Conservation (phyloP, 352 stramenopile genomes). For the Ophiocytium majus region DNA sequence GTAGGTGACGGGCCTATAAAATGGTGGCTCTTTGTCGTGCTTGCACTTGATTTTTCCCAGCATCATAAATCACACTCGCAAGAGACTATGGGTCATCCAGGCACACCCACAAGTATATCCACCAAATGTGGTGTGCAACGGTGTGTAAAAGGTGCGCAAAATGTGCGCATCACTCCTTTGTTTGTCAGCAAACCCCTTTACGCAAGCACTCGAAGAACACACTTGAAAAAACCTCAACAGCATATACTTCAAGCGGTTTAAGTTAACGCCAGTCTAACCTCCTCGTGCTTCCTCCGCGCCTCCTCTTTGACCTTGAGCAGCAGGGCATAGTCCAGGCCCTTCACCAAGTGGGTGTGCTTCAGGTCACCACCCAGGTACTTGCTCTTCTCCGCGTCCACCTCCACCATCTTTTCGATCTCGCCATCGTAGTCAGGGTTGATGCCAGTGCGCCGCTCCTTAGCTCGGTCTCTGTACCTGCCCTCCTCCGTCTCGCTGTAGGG, state of each 20-base stretch:
- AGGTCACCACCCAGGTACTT: slow-evolving; percentile 75
- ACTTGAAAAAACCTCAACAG: not conserved
- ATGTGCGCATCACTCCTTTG: no score
- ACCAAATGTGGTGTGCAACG: no score
- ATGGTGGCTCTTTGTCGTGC: no score
- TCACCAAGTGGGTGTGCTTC: slow-evolving; percentile 78
- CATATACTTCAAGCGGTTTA: not conserved
- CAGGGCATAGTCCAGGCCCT: slow-evolving; percentile 78
- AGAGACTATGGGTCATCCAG: no score
- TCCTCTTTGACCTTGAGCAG: slow-evolving; percentile 75
- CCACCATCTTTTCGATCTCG: slow-evolving; percentile 56
- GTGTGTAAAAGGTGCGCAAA: no score
- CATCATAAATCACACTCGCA: no score
- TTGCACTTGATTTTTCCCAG: no score
- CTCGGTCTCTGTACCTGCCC: slow-evolving; percentile 56
- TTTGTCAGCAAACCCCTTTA: not conserved
- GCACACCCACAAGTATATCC: no score
- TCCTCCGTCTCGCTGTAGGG: not conserved
- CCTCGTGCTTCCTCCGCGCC: slow-evolving; percentile 51
- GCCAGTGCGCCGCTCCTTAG: slow-evolving; percentile 53
- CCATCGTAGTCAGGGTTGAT: slow-evolving; percentile 58
- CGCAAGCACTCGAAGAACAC: not conserved
- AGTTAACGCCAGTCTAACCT: no score
- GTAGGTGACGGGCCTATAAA: no score
- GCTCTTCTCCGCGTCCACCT: slow-evolving; percentile 66